A percentile compares a stretch with the other conserved stretches of the same genome.
These are phyloP conservation scores for Fragaria ananassa DNA, from an alignment of 306 rosid species.

Conservation along the genomic window DNA sequence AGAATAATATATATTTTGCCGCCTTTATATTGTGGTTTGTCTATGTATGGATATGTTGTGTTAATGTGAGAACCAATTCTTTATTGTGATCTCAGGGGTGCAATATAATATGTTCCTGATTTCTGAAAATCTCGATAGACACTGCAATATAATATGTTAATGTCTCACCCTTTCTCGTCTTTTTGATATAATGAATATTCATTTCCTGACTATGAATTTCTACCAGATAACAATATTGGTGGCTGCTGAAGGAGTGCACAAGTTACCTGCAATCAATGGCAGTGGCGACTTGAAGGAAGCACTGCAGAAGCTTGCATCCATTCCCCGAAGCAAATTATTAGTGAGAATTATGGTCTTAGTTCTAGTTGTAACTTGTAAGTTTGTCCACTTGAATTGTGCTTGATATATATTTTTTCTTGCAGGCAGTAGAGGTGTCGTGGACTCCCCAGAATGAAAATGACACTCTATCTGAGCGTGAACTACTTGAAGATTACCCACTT, in stretches of 20 bases:
- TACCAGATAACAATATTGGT: constrained; percentile 80
- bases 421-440: constrained; percentile 99
- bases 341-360: constrained; percentile 40
- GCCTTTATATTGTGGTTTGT: no score
- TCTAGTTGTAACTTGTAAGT: not conserved
- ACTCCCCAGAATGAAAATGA: constrained; percentile 98
- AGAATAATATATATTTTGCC: no score
- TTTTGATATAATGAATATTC: not conserved
- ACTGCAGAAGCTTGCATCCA: constrained; percentile 85
- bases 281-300: constrained; percentile 89
- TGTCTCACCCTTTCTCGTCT: not conserved
- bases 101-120: no score
- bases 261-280: constrained; percentile 84
- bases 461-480: constrained; percentile 86
- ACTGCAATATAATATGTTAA: not conserved
- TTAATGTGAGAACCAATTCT: no score
- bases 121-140: no score
- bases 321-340: constrained; percentile 72
- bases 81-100: no score
- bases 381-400: not conserved
- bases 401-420: constrained; percentile 13
- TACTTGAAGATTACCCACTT: constrained; percentile 96
- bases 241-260: constrained; percentile 92
- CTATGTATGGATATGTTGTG: no score
- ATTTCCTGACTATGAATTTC: constrained; percentile 6